A percentile compares a stretch with the other conserved stretches of the same genome.
phyloP scores from a whole-genome alignment of 2,329 filamentous ascomycete genomes.

The Aspergillus versicolor region DNA sequence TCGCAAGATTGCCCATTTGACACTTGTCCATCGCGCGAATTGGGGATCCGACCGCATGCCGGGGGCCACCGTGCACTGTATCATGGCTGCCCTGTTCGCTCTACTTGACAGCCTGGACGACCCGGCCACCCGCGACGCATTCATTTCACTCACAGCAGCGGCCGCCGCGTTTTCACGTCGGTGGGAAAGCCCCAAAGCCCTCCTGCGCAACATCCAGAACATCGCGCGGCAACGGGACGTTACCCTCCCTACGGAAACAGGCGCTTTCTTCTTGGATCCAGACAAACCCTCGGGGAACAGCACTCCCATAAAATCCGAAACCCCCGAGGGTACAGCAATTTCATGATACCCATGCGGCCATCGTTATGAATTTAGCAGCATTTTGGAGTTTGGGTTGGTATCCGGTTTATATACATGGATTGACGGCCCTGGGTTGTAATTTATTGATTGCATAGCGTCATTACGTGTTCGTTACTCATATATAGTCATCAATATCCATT shows the following conservation, averaged over 20 bases:
- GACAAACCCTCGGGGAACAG: neutral
- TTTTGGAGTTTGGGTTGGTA: conserved; percentile 2
- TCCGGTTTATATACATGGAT: neutral
- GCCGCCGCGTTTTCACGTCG: conserved; percentile 25
- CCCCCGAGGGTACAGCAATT: neutral
- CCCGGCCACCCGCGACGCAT: conserved; percentile 22
- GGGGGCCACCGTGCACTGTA: conserved; percentile 29
- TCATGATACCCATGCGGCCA: conserved; percentile 6
- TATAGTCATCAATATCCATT: neutral
- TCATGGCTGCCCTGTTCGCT: conserved; percentile 29
- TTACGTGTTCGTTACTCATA: neutral
- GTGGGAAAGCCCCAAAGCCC: conserved; percentile 17
- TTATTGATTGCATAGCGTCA: neutral
- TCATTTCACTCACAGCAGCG: conserved; percentile 24
- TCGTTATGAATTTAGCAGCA: neutral
- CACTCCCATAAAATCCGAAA: neutral
- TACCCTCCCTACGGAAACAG: conserved; percentile 22
- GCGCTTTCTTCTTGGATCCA: conserved; percentile 21
- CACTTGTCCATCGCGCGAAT: conserved; percentile 24
- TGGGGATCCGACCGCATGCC: conserved; percentile 36
- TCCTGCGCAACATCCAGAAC: conserved; percentile 18
- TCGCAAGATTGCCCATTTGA: conserved; percentile 25
- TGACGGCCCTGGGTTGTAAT: neutral
- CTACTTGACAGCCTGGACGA: conserved; percentile 26
- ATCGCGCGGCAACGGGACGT: conserved; percentile 20